A percentile compares a stretch with the other conserved stretches of the same genome.
phyloP scores from a whole-genome alignment of 1,284 basidiomycete genomes.

The Neolentinus lepideus region DNA sequence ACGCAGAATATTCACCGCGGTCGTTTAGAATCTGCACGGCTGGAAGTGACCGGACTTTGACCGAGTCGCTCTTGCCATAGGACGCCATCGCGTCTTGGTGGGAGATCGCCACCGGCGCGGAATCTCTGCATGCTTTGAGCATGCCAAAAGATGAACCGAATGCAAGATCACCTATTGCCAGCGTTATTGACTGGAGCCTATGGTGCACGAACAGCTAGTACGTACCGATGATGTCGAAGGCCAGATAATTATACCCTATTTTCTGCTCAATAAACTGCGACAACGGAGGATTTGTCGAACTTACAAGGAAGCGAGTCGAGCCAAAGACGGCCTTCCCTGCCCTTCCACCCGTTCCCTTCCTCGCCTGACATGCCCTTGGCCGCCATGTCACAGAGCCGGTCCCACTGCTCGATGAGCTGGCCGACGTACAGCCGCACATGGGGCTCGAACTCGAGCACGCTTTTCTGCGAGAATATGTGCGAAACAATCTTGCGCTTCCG shows the following conservation, averaged over 20 bases:
- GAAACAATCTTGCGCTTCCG: constrained; percentile 88
- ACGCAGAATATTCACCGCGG: constrained; percentile 82
- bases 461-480: constrained; percentile 84
- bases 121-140: constrained; percentile 71
- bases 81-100: constrained; percentile 45
- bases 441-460: constrained; percentile 76
- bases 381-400: constrained; percentile 57
- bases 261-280: background rate
- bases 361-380: constrained; percentile 44
- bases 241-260: constrained; percentile 67
- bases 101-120: constrained; percentile 53
- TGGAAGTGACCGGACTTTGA: constrained; percentile 56
- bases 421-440: constrained; percentile 60
- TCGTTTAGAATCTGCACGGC: constrained; percentile 86
- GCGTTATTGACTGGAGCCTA: constrained; percentile 21
- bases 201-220: background rate
- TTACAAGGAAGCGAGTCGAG: constrained; percentile 68
- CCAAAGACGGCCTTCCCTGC: constrained; percentile 56
- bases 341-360: constrained; percentile 64
- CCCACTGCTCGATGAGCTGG: constrained; percentile 71
- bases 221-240: constrained; percentile 78
- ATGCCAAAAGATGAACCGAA: constrained; percentile 90
- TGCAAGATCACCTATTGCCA: constrained; percentile 57
- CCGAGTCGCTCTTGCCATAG: constrained; percentile 38
- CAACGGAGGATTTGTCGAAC: constrained; percentile 14